Evolutionary conservation across 2,329 filamentous ascomycete species (phyloP).

Genomic region (Allantophomopsis lycopodina): DNA sequence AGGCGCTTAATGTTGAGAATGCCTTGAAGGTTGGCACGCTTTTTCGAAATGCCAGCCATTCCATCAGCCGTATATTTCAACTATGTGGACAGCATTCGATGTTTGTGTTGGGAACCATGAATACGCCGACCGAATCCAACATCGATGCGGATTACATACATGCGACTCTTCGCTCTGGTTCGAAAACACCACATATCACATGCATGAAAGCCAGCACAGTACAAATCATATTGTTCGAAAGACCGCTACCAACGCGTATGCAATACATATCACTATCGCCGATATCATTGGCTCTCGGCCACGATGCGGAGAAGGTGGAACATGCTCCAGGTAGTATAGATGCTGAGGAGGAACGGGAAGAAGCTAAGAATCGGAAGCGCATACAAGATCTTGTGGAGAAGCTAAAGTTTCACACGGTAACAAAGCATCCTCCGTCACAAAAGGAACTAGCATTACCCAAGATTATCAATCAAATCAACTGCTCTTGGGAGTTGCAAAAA

Average conservation of each 20-base stretch:
- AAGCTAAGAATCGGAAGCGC: slow-evolving; percentile 40
- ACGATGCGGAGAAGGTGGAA: slow-evolving; percentile 37
- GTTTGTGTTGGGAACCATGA: slow-evolving; percentile 76
- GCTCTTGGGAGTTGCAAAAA: slow-evolving; percentile 78
- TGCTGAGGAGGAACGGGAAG: slow-evolving; percentile 56
- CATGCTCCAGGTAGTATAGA: slow-evolving; percentile 44
- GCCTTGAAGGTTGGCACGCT: slow-evolving; percentile 75
- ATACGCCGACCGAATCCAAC: slow-evolving; percentile 33
- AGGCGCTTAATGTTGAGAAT: slow-evolving; percentile 62
- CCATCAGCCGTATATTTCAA: slow-evolving; percentile 66
- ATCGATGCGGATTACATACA: slow-evolving; percentile 61
- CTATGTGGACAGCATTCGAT: slow-evolving; percentile 73
- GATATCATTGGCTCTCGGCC: slow-evolving; percentile 73
- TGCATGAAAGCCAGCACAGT: slow-evolving; percentile 61
- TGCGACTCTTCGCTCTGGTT: slow-evolving; percentile 36
- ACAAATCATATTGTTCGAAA: slow-evolving; percentile 80
- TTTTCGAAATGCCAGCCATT: slow-evolving; percentile 69
- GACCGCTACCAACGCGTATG: slow-evolving; percentile 77
- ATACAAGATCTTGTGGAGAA: slow-evolving; percentile 67
- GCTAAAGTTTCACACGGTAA: slow-evolving; percentile 74
- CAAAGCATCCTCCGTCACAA: slow-evolving; percentile 59
- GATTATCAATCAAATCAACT: slow-evolving; percentile 91
- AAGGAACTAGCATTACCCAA: slow-evolving; percentile 71
- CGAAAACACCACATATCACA: slow-evolving; percentile 54
- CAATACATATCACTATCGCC: slow-evolving; percentile 89